Percentiles rank a stretch among this genome's conserved stretches.
Evolutionary conservation across 2,329 filamentous ascomycete species (phyloP).

Genomic region (Fusarium bactridioides): DNA sequence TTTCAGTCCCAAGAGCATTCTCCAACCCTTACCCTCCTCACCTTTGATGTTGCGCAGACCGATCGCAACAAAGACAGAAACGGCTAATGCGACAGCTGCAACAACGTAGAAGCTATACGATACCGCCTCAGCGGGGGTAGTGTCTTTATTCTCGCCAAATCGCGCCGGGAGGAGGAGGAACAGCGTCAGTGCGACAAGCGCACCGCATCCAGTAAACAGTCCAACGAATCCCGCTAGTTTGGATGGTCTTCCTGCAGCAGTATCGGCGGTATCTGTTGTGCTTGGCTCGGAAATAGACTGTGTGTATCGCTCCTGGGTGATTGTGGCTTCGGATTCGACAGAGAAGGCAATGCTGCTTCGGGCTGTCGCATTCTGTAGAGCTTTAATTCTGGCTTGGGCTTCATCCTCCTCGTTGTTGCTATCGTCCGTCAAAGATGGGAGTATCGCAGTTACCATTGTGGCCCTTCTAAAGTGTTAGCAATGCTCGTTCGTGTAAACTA

Average conservation of each 20-base stretch:
- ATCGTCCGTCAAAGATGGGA: conserved; percentile 74
- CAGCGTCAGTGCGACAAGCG: conserved; percentile 79
- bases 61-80: conserved; percentile 79
- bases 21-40: conserved; percentile 80
- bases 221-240: conserved; percentile 88
- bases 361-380: conserved; percentile 46
- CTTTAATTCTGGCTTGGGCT: conserved; percentile 44
- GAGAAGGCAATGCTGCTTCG: conserved; percentile 71
- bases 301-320: conserved; percentile 71
- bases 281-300: conserved; percentile 45
- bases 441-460: conserved; percentile 96
- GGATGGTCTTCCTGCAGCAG: conserved; percentile 56
- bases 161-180: conserved; percentile 88
- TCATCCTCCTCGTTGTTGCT: conserved; percentile 43
- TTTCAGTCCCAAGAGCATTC: conserved; percentile 59
- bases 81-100: conserved; percentile 72
- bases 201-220: conserved; percentile 90
- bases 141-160: conserved; percentile 75
- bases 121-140: conserved; percentile 77
- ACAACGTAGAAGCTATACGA: conserved; percentile 90
- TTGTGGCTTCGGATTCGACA: conserved; percentile 77
- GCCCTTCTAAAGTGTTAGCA: conserved; percentile 55
- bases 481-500: background rate
- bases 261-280: conserved; percentile 35
- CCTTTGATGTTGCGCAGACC: conserved; percentile 75